These are phyloP conservation scores for Chytriomyces hyalinus DNA, from an alignment of 192 early-diverging fungal species.

Conservation along the genomic window DNA sequence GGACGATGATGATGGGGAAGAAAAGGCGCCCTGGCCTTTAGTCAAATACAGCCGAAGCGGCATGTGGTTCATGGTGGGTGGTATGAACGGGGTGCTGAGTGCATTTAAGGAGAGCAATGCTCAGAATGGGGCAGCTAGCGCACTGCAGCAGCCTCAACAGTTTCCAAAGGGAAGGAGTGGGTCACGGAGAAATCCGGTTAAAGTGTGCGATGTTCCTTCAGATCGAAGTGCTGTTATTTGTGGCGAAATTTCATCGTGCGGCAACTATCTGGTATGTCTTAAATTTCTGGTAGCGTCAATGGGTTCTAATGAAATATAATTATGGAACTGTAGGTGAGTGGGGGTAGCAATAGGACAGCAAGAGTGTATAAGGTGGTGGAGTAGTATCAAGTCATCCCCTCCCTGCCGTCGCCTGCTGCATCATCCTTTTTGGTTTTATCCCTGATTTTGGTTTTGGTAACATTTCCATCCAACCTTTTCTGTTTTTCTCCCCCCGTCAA, in stretches of 20 bases:
- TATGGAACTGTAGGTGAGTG: not conserved
- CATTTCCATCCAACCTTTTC: too few species aligned
- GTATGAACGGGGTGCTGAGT: constrained; percentile 6
- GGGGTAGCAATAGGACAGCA: not conserved
- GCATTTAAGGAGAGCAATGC: constrained; percentile 19
- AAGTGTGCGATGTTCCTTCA: not conserved
- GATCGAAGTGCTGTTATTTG: constrained; percentile 20
- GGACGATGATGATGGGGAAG: not conserved
- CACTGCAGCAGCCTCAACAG: not conserved
- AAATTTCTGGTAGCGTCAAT: not conserved
- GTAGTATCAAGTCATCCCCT: not conserved
- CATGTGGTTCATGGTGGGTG: constrained; percentile 19
- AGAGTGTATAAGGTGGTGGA: not conserved
- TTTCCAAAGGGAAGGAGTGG: not conserved
- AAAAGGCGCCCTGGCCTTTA: constrained; percentile 3
- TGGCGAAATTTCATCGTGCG: constrained; percentile 31
- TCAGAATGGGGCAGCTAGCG: not conserved
- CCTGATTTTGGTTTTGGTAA: too few species aligned
- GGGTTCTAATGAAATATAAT: not conserved
- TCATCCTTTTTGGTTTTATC: too few species aligned
- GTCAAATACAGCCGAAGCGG: constrained; percentile 28
- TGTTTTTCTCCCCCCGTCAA: too few species aligned
- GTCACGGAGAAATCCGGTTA: not conserved
- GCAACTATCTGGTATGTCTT: constrained; percentile 24
- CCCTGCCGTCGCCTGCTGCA: too few species aligned